Evolutionary conservation across 2,329 filamentous ascomycete species (phyloP).

Genomic region (Fusarium odoratissimum): DNA sequence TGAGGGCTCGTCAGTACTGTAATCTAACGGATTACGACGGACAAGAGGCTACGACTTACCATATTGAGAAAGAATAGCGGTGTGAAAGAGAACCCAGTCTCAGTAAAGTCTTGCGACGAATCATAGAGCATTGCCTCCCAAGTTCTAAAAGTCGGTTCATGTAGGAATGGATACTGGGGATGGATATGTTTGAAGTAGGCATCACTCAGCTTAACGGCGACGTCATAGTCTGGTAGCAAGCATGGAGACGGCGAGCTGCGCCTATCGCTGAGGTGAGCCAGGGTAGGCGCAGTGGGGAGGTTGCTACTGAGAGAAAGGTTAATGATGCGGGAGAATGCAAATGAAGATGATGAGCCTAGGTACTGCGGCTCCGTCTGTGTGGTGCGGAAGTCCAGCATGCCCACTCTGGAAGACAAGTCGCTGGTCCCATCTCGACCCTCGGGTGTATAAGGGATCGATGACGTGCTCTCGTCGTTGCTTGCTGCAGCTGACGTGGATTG

Average conservation of each 20-base stretch:
- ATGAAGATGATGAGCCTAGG: not conserved
- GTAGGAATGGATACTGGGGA: not conserved
- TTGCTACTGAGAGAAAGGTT: not conserved
- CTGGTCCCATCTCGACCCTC: not conserved
- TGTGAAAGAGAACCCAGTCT: not conserved
- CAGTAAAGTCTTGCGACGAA: not conserved
- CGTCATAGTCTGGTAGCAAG: not conserved
- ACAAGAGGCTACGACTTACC: not conserved
- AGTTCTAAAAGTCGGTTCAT: not conserved
- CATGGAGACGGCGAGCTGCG: not conserved
- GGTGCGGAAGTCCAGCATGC: not conserved
- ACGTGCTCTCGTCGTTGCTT: not conserved
- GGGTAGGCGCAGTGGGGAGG: not conserved
- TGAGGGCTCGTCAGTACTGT: rapidly evolving
- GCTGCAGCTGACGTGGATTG: not conserved
- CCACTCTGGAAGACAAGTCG: not conserved
- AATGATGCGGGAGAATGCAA: not conserved
- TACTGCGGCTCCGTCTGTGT: not conserved
- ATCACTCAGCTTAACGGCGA: not conserved
- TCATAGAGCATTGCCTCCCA: not conserved
- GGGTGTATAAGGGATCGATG: not conserved
- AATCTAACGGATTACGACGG: rapidly evolving
- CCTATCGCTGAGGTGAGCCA: not conserved
- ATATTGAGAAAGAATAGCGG: not conserved
- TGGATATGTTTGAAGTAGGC: not conserved